These are phyloP conservation scores for Ceratocystis lukuohia DNA, from an alignment of 2,329 filamentous ascomycete genomes.

Conservation along the genomic window DNA sequence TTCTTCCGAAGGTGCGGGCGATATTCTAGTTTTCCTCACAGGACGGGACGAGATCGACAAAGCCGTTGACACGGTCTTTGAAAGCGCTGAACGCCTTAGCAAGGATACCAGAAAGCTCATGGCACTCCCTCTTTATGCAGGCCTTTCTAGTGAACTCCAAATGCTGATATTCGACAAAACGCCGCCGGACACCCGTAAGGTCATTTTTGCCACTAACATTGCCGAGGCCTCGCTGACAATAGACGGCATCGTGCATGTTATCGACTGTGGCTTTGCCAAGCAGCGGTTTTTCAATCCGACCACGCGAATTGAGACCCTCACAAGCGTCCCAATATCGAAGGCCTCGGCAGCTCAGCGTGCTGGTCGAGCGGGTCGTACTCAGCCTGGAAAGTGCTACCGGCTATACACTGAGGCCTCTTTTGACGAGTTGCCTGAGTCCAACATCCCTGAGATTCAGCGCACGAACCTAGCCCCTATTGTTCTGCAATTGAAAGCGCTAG, in stretches of 20 bases:
- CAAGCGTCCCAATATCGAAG: slow-evolving; percentile 69
- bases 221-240: slow-evolving; percentile 94
- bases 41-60: slow-evolving; percentile 82
- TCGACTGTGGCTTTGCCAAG: slow-evolving; percentile 87
- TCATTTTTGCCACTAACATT: slow-evolving; percentile 90
- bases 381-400: slow-evolving; percentile 84
- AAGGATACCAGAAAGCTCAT: slow-evolving; percentile 41
- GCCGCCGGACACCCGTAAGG: slow-evolving; percentile 70
- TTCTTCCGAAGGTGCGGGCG: slow-evolving; percentile 62
- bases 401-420: slow-evolving; percentile 73
- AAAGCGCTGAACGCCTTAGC: slow-evolving; percentile 21
- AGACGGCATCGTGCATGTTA: slow-evolving; percentile 76
- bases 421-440: slow-evolving; percentile 52
- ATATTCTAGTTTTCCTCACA: slow-evolving; percentile 83
- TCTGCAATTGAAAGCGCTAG: slow-evolving; percentile 84
- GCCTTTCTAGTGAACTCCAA: slow-evolving; percentile 78
- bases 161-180: slow-evolving; percentile 87
- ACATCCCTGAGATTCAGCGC: slow-evolving; percentile 79
- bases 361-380: slow-evolving; percentile 78
- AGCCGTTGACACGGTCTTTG: slow-evolving; percentile 19
- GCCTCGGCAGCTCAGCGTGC: slow-evolving; percentile 86
- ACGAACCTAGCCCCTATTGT: slow-evolving; percentile 81
- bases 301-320: slow-evolving; percentile 79
- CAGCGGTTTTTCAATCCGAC: slow-evolving; percentile 70
- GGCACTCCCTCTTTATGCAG: slow-evolving; percentile 68